Conservation (phyloP, 2,329 filamentous ascomycete species). For the Lasiodiplodia citricola region DNA sequence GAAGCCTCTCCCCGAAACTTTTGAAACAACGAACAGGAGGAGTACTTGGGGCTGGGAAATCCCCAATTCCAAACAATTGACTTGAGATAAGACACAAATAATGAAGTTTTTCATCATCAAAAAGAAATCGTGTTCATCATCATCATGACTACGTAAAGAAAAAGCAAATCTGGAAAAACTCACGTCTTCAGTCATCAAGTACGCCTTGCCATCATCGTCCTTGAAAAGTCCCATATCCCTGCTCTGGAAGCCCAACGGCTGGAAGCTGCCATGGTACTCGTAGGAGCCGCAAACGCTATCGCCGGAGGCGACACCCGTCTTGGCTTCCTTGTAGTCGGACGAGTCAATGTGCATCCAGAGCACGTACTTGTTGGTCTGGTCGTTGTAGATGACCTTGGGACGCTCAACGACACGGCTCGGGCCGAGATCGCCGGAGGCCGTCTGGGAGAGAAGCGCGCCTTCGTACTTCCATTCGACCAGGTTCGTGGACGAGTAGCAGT, state of each 20-base stretch:
- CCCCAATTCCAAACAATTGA: no score
- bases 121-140: not conserved
- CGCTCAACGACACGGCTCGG: conserved; percentile 68
- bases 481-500: conserved; percentile 69
- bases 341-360: conserved; percentile 72
- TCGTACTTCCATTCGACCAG: conserved; percentile 69
- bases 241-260: conserved; percentile 57
- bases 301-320: conserved; percentile 67
- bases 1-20: no score
- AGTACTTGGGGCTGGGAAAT: no score
- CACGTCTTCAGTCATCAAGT: conserved; percentile 68
- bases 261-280: conserved; percentile 53
- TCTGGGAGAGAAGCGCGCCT: conserved; percentile 62
- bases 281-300: conserved; percentile 66
- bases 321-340: conserved; percentile 66
- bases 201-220: conserved; percentile 65
- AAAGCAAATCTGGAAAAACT: conserved; percentile 31
- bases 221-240: conserved; percentile 66
- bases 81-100: not conserved
- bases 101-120: not conserved
- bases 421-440: conserved; percentile 62
- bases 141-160: not conserved
- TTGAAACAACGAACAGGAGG: no score
- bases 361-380: conserved; percentile 68
- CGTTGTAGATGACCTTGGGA: conserved; percentile 72